Evolutionary conservation across 257 asterid genomes (phyloP).

Genomic region (Solanum verrucosum): DNA sequence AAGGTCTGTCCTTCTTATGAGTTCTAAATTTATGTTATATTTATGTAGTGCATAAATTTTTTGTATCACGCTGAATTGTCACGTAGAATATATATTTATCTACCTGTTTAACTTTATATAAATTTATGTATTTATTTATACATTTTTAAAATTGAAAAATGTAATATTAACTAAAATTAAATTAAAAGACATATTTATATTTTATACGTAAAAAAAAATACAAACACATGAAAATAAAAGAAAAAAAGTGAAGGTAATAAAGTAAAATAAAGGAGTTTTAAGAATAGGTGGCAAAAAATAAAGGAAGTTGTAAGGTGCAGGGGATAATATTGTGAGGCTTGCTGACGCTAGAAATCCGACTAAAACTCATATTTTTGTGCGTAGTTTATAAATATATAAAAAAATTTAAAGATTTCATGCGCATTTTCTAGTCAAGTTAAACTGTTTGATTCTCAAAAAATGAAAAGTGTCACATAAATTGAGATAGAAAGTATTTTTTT

Average conservation of each 20-base stretch:
- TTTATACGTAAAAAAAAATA: not conserved
- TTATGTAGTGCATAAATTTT: too few species aligned
- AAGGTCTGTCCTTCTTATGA: not conserved
- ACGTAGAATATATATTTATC: not conserved
- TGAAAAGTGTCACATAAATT: not conserved
- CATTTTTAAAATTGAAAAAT: too few species aligned
- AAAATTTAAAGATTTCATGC: fast-evolving
- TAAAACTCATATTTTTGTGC: too few species aligned
- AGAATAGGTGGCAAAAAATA: not conserved
- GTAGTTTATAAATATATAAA: too few species aligned
- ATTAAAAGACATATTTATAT: too few species aligned
- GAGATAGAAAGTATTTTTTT: too few species aligned
- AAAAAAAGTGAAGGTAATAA: not conserved
- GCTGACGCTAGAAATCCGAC: not conserved
- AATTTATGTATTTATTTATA: too few species aligned
- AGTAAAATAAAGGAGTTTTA: not conserved
- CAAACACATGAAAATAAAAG: not conserved
- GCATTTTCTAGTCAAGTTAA: too few species aligned
- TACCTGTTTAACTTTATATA: too few species aligned
- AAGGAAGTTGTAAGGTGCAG: not conserved
- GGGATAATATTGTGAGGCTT: not conserved
- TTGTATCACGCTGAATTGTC: too few species aligned
- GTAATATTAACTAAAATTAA: too few species aligned
- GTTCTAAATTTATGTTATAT: not conserved
- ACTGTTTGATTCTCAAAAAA: too few species aligned